phyloP scores from a whole-genome alignment of 257 asterid genomes.

The Nicotiana attenuata region DNA sequence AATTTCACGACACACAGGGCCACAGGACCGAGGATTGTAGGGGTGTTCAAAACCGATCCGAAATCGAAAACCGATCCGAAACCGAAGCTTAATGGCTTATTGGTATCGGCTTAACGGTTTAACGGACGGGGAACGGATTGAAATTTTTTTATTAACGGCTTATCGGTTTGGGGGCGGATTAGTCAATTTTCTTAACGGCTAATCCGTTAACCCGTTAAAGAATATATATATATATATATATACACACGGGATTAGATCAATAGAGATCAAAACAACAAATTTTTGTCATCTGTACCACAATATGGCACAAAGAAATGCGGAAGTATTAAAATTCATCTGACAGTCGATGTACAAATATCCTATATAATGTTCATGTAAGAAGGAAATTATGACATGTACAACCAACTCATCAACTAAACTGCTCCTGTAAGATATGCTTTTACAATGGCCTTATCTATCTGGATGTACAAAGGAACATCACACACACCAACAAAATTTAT shows the following conservation, averaged over 20 bases:
- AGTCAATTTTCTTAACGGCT: too few relatives aligned
- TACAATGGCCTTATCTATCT: background rate
- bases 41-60: too few relatives aligned
- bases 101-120: too few relatives aligned
- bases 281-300: background rate
- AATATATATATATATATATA: too few relatives aligned
- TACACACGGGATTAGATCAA: background rate
- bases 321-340: background rate
- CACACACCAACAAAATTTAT: background rate
- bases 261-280: background rate
- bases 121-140: too few relatives aligned
- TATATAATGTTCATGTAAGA: background rate
- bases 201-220: too few relatives aligned
- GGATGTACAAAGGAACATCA: constrained; percentile 6
- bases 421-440: background rate
- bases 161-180: too few relatives aligned
- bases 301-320: background rate
- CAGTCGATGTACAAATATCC: background rate
- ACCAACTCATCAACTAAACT: background rate
- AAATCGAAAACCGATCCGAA: too few relatives aligned
- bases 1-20: too few relatives aligned
- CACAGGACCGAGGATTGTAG: too few relatives aligned
- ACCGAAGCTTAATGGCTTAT: too few relatives aligned
- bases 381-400: constrained; percentile 12
- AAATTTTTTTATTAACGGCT: too few relatives aligned